A percentile compares a stretch with the other conserved stretches of the same genome.
These are phyloP conservation scores for Blepharisma stoltei DNA, from an alignment of 73 alveolate genomes.

Conservation along the genomic window DNA sequence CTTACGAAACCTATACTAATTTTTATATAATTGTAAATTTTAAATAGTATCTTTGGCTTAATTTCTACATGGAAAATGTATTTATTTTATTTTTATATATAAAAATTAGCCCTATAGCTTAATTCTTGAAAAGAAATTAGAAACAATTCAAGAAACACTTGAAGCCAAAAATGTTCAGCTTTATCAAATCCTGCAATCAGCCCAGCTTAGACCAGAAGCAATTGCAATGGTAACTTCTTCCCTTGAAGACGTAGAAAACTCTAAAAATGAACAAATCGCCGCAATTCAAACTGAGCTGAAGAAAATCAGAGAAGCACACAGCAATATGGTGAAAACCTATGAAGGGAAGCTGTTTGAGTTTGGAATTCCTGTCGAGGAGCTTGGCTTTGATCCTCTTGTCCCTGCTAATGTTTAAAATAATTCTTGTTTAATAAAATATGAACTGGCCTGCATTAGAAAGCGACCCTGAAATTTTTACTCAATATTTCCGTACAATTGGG, in stretches of 20 bases:
- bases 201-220: constrained; percentile 84
- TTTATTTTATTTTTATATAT: constrained; percentile 13
- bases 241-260: constrained; percentile 93
- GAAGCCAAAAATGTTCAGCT: constrained; percentile 94
- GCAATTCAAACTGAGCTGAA: constrained; percentile 92
- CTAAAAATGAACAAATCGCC: constrained; percentile 90
- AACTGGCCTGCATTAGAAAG: neutral
- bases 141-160: constrained; percentile 85
- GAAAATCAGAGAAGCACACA: constrained; percentile 96
- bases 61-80: neutral
- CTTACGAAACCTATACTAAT: constrained; percentile 73
- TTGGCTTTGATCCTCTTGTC: constrained; percentile 97
- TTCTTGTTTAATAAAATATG: neutral
- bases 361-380: constrained; percentile 99
- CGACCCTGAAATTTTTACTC: neutral
- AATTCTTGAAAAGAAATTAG: constrained; percentile 87
- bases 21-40: no score
- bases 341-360: constrained; percentile 98
- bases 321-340: constrained; percentile 97
- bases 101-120: no score
- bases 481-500: neutral
- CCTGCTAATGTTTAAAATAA: constrained; percentile 81
- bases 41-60: no score
- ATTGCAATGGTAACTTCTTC: constrained; percentile 72
- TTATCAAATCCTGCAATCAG: constrained; percentile 86